A percentile compares a stretch with the other conserved stretches of the same genome.
phyloP scores from a whole-genome alignment of 2,329 filamentous ascomycete genomes.

The Aspergillus chevalieri region DNA sequence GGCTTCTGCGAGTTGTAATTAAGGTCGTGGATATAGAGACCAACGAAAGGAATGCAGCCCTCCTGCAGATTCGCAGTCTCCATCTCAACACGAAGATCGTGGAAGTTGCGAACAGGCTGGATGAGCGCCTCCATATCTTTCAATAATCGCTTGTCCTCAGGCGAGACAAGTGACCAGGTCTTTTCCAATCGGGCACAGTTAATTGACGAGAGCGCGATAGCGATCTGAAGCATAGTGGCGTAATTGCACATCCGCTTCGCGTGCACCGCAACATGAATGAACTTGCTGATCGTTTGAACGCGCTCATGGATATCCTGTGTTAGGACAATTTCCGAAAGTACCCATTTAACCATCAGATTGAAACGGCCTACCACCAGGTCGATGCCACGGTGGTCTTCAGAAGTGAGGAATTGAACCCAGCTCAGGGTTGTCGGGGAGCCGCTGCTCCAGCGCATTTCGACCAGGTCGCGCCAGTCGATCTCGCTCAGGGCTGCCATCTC shows the following conservation, averaged over 20 bases:
- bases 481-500: conserved; percentile 61
- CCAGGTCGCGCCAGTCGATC: conserved; percentile 61
- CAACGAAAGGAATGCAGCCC: conserved; percentile 62
- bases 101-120: conserved; percentile 58
- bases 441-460: conserved; percentile 58
- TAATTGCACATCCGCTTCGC: conserved; percentile 57
- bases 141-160: conserved; percentile 49
- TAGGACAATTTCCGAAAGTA: conserved; percentile 56
- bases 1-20: conserved; percentile 64
- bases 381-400: conserved; percentile 51
- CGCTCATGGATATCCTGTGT: conserved; percentile 54
- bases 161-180: conserved; percentile 55
- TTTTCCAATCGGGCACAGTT: conserved; percentile 52
- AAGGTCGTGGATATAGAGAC: conserved; percentile 61
- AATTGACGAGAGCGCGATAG: conserved; percentile 55
- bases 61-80: conserved; percentile 53
- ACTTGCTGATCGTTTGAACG: conserved; percentile 56
- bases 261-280: conserved; percentile 57
- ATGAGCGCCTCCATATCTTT: conserved; percentile 56
- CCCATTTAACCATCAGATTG: conserved; percentile 63
- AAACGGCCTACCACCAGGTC: conserved; percentile 61
- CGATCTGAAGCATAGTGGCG: conserved; percentile 60
- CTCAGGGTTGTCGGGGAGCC: conserved; percentile 47
- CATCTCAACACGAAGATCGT: conserved; percentile 59
- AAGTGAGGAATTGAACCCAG: conserved; percentile 58